Evolutionary conservation across 345 rosid species (phyloP).

Genomic region (Triadica sebifera): DNA sequence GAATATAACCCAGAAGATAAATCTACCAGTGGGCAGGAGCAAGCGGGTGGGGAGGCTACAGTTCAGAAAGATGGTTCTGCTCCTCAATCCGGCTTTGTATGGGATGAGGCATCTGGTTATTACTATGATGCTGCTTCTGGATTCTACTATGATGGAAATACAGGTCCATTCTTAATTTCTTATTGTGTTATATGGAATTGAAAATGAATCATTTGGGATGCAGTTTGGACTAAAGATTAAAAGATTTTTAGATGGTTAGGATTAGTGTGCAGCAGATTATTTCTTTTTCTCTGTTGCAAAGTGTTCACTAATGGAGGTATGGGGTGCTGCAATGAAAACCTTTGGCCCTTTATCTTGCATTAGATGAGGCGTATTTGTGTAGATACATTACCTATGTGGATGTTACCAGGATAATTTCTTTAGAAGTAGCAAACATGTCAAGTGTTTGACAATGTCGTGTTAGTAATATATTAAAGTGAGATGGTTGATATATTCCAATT

Average conservation of each 20-base stretch:
- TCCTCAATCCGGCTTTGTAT: conserved; percentile 85
- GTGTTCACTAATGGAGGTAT: neutral
- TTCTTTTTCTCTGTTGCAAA: neutral
- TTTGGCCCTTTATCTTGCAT: neutral
- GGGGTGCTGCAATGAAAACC: neutral
- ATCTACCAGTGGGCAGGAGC: conserved; percentile 47
- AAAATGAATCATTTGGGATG: neutral
- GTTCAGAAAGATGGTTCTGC: conserved; percentile 55
- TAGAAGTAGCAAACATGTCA: neutral
- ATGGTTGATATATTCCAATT: neutral
- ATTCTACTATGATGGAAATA: conserved; percentile 93
- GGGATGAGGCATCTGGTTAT: conserved; percentile 99
- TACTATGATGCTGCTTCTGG: conserved; percentile 98
- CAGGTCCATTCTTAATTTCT: conserved; percentile 51
- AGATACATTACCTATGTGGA: neutral
- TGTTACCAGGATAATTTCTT: neutral
- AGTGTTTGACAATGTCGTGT: neutral
- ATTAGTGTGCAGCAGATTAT: neutral
- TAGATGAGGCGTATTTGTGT: too few species aligned
- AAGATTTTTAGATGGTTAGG: neutral
- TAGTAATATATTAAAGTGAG: neutral
- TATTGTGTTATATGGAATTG: conserved; percentile 2
- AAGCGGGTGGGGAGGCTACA: conserved; percentile 37
- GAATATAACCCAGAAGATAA: conserved; percentile 88
- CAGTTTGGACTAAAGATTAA: neutral